phyloP scores from a whole-genome alignment of 495 filamentous ascomycete genomes.

The Annulohypoxylon maeteangense region DNA sequence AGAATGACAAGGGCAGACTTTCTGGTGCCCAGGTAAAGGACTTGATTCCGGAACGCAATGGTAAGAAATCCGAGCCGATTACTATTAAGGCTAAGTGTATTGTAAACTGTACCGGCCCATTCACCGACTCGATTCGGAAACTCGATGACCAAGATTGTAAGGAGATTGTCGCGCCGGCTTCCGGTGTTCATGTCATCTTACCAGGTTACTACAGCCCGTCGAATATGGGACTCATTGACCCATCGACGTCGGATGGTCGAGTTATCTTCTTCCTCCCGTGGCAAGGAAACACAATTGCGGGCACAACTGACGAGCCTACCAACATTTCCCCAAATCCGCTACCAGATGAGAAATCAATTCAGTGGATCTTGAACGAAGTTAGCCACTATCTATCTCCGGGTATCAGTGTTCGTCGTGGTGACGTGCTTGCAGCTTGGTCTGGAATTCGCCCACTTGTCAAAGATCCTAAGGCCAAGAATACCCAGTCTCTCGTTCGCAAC shows the following conservation, averaged over 20 bases:
- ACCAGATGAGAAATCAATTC: constrained; percentile 91
- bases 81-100: constrained; percentile 86
- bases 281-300: constrained; percentile 99
- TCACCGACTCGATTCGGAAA: constrained; percentile 92
- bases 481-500: constrained; percentile 93
- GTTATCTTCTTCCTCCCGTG: constrained; percentile 99
- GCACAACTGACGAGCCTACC: constrained; percentile 93
- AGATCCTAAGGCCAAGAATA: constrained; percentile 93
- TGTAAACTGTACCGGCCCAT: constrained; percentile 97
- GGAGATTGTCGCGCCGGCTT: constrained; percentile 93
- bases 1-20: constrained; percentile 81
- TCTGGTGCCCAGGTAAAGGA: constrained; percentile 84
- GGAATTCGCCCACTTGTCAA: constrained; percentile 94
- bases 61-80: constrained; percentile 67
- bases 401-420: constrained; percentile 91
- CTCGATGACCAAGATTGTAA: constrained; percentile 78
- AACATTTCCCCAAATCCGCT: constrained; percentile 82
- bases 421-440: constrained; percentile 96
- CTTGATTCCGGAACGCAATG: constrained; percentile 67
- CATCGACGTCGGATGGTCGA: constrained; percentile 90
- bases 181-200: constrained; percentile 93
- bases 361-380: constrained; percentile 95
- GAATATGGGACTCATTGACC: constrained; percentile 97
- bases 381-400: constrained; percentile 89
- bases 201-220: constrained; percentile 95